Evolutionary conservation across 2,329 filamentous ascomycete genomes (phyloP).

Genomic region (Penicillium occitanis): DNA sequence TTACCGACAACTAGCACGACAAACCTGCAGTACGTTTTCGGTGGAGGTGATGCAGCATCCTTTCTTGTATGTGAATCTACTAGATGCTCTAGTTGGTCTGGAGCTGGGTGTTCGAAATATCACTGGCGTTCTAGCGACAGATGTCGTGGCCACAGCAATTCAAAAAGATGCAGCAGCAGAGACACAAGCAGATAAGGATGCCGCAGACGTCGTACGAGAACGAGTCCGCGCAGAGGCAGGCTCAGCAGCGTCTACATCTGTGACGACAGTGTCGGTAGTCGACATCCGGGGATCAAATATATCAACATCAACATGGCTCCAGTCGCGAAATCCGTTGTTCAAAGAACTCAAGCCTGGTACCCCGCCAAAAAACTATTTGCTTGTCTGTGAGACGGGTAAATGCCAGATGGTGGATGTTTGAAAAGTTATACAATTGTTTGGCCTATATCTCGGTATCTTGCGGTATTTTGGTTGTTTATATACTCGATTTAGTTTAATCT

Average conservation of each 20-base stretch:
- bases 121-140: constrained; percentile 51
- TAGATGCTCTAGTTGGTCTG: constrained; percentile 72
- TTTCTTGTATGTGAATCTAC: constrained; percentile 81
- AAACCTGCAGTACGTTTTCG: constrained; percentile 82
- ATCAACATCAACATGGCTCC: constrained; percentile 37
- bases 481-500: background rate
- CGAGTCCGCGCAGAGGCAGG: constrained; percentile 39
- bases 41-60: constrained; percentile 90
- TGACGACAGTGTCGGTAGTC: constrained; percentile 36
- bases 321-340: constrained; percentile 38
- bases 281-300: constrained; percentile 38
- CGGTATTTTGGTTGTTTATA: background rate
- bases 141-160: constrained; percentile 29
- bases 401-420: constrained; percentile 39
- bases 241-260: constrained; percentile 33
- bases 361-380: constrained; percentile 39
- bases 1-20: constrained; percentile 65
- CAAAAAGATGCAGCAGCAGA: constrained; percentile 23
- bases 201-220: constrained; percentile 22
- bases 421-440: background rate
- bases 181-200: constrained; percentile 22
- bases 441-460: background rate
- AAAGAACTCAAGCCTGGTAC: constrained; percentile 37
- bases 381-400: constrained; percentile 40
- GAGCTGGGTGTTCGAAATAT: constrained; percentile 66